Percentiles rank a stretch among this genome's conserved stretches.
These are phyloP conservation scores for Graphilbum ipis-grandicollis DNA, from an alignment of 2,329 filamentous ascomycete species.

Conservation along the genomic window DNA sequence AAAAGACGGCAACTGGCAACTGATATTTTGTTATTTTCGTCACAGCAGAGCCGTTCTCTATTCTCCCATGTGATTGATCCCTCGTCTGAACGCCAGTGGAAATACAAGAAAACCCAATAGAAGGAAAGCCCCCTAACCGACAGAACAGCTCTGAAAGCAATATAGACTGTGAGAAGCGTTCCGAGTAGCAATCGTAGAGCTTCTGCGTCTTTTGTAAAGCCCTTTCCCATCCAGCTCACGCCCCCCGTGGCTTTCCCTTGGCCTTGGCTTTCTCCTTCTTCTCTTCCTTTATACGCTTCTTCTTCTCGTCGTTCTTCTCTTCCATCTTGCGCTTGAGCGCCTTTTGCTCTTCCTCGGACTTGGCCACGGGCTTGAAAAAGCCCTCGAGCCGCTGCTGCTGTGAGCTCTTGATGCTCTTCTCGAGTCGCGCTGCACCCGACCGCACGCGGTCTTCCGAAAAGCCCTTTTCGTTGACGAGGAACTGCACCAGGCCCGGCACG, in stretches of 20 bases:
- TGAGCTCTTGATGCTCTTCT: conserved; percentile 79
- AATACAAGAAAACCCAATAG: too few relatives aligned
- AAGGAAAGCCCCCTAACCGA: too few relatives aligned
- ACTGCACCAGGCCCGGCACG: conserved; percentile 75
- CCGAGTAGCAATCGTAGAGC: too few relatives aligned
- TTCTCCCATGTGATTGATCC: too few relatives aligned
- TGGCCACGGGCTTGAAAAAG: conserved; percentile 88
- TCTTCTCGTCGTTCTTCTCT: conserved; percentile 78
- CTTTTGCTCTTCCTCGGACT: conserved; percentile 73
- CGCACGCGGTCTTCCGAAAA: conserved; percentile 93
- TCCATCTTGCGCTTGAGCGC: conserved; percentile 84
- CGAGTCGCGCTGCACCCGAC: conserved; percentile 55
- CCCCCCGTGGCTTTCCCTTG: conserved; percentile 70
- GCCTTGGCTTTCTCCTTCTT: conserved; percentile 89
- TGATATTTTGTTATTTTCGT: too few relatives aligned
- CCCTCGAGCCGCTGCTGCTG: conserved; percentile 88
- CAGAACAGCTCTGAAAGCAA: too few relatives aligned
- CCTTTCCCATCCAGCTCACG: too few relatives aligned
- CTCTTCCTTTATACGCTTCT: conserved; percentile 87
- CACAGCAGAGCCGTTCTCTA: too few relatives aligned
- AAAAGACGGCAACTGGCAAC: too few relatives aligned
- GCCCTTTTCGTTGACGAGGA: conserved; percentile 82
- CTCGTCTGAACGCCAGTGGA: too few relatives aligned
- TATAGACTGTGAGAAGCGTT: too few relatives aligned
- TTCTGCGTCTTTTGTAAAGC: too few relatives aligned